Evolutionary conservation across 176 grass and related monocot species (phyloP), one percentile per base, ranked within the genome.

Genomic region (Carex pumila): DNA sequence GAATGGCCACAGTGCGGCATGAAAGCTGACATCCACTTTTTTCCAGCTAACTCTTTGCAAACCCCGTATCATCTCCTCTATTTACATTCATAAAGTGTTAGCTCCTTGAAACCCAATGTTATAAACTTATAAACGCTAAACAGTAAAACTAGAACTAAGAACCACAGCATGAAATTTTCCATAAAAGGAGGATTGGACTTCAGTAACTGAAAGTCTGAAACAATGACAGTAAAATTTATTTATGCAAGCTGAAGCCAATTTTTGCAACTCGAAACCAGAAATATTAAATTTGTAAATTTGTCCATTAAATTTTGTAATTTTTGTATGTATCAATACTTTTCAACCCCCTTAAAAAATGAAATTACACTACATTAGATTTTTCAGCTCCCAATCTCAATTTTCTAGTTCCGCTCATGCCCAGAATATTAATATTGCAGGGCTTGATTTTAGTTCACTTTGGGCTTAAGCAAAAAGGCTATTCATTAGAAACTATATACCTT

Each of bases 1-100:
- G 84, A 94, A 97, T 32, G 94, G 94, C 94, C 92, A 97, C 0
- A 70, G 17, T 60, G 92, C 83, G 3, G 87, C 84, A 69, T 92
- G 92, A 83, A 97, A 97, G 66, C 85, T 90, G 30, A 97, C 89
- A 76, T 97, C 94, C 21, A 97, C 94, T 86, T 97, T 97, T 89
- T 87, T 94, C 94, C 94, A 97, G 47, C 92, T 91, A 59, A 94
- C 69, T 70, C 91, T 97, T 82, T 97, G 94, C 84, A 97, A 84
- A 0, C 94, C 90, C 81, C 50, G 89, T 37, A 94, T 90, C 89
- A 94, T 92, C 79, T 97, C 92, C 89, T 97, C 94, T 97, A 85
- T 80, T 80, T 85, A 70, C 13, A 84, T 79, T 79, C 65, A 85
- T n/a, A 74, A 50, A 59, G 53, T 66, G 55, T 58, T 7, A 79